Evolutionary conservation across 208 protist species (phyloP).

Genomic region (Leishmania arabica): DNA sequence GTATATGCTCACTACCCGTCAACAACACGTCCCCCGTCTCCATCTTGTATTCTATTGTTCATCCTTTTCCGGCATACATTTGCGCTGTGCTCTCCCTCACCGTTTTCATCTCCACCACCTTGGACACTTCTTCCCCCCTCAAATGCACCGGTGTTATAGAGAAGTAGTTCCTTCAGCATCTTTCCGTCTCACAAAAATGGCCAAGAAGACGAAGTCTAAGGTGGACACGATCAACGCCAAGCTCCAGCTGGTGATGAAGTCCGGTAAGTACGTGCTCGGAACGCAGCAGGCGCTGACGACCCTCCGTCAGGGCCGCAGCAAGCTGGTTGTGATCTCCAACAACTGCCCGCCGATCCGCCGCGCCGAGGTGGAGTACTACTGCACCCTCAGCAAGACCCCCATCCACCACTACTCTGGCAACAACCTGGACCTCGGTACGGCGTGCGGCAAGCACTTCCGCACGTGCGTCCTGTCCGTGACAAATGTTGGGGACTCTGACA

Average conservation of each 20-base stretch:
- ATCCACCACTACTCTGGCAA: conserved; percentile 99
- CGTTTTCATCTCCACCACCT: background rate
- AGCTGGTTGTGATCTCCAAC: conserved; percentile 98
- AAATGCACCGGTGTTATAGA: conserved; percentile 2
- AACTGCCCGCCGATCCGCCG: conserved; percentile 99
- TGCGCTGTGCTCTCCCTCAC: background rate
- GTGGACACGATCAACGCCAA: conserved; percentile 99
- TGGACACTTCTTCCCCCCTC: background rate
- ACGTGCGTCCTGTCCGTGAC: conserved; percentile 97
- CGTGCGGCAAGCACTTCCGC: conserved; percentile 99
- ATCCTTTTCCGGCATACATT: background rate
- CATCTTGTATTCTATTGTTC: background rate
- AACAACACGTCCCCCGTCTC: background rate
- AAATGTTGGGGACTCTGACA: conserved; percentile 97
- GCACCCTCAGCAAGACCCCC: conserved; percentile 98
- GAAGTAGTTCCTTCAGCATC: conserved; percentile 23
- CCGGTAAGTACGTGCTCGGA: conserved; percentile 99
- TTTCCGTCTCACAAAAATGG: conserved; percentile 60
- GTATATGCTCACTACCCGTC: background rate
- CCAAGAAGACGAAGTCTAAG: conserved; percentile 96
- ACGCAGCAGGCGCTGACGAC: conserved; percentile 98
- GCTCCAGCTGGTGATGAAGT: conserved; percentile 99
- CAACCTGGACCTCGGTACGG: conserved; percentile 99
- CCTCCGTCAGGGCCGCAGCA: conserved; percentile 96
- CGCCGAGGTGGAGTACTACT: conserved; percentile 99